phyloP scores from a whole-genome alignment of 2,329 filamentous ascomycete species.

The Domatiomyces globalis region DNA sequence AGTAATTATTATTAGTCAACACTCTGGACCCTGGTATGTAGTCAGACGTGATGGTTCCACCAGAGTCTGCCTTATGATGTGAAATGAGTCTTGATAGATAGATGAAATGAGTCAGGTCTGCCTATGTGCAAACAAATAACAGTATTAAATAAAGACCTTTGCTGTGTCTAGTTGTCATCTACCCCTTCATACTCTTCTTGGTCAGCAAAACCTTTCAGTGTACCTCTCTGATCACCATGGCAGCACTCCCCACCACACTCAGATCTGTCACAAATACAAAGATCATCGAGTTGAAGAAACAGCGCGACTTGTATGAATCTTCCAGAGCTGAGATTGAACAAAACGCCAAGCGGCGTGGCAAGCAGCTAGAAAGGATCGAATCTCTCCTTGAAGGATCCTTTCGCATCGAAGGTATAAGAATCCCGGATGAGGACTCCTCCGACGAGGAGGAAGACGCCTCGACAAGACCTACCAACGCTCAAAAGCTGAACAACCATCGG shows the following conservation, averaged over 20 bases:
- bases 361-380: conserved; percentile 22
- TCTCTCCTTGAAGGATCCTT: conserved; percentile 27
- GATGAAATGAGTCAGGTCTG: too few species aligned
- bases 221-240: conserved; percentile 2
- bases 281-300: conserved; percentile 41
- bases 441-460: conserved; percentile 14
- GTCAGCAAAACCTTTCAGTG: not conserved
- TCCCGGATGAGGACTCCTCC: conserved; percentile 24
- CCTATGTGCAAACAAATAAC: too few species aligned
- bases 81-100: too few species aligned
- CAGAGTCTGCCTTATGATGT: too few species aligned
- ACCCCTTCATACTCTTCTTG: not conserved
- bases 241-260: conserved; percentile 38
- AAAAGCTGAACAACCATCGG: conserved; percentile 29
- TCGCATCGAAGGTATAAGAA: conserved; percentile 24
- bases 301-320: conserved; percentile 36
- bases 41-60: too few species aligned
- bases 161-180: not conserved
- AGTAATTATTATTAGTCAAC: too few species aligned
- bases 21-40: too few species aligned
- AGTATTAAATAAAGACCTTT: not conserved
- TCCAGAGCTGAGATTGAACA: conserved; percentile 31
- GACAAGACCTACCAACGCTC: conserved; percentile 19
- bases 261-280: conserved; percentile 43
- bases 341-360: conserved; percentile 20